phyloP scores from a whole-genome alignment of 1,139 yeast genomes.

The Saccharomyces hybrid region DNA sequence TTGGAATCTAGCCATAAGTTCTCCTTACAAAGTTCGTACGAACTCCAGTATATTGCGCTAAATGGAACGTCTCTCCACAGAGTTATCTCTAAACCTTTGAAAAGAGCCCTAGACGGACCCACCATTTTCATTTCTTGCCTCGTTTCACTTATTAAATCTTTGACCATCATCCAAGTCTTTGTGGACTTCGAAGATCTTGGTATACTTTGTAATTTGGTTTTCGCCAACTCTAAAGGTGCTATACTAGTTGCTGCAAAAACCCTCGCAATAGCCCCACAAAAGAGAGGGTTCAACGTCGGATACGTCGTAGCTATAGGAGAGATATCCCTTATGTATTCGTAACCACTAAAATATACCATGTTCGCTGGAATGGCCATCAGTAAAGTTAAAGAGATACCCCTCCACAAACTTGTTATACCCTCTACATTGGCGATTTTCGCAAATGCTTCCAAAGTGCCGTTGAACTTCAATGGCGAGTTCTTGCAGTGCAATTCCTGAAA shows the following conservation, averaged over 20 bases:
- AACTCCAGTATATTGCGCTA: conserved; percentile 90
- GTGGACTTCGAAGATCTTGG: conserved; percentile 40
- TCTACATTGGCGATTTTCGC: conserved; percentile 58
- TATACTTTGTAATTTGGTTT: conserved; percentile 83
- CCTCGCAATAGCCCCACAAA: conserved; percentile 85
- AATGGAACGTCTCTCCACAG: conserved; percentile 98
- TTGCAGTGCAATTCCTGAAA: conserved; percentile 27
- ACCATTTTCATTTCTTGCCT: conserved; percentile 40
- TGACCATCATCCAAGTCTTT: conserved; percentile 34
- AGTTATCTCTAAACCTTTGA: conserved; percentile 80
- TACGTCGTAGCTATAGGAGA: conserved; percentile 50
- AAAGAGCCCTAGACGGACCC: conserved; percentile 58
- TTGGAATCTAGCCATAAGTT: conserved; percentile 13
- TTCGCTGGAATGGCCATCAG: conserved; percentile 91
- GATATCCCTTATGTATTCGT: conserved; percentile 72
- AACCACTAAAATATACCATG: conserved; percentile 89
- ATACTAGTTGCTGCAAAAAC: conserved; percentile 75
- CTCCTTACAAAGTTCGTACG: conserved; percentile 50
- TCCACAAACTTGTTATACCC: conserved; percentile 74
- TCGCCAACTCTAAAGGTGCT: conserved; percentile 81
- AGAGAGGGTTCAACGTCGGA: conserved; percentile 57
- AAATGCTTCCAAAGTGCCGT: conserved; percentile 70
- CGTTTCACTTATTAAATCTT: conserved; percentile 51
- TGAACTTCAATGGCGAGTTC: conserved; percentile 28
- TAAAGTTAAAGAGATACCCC: conserved; percentile 78